Base-by-base conservation (phyloP, 441 rosid genomes). In the Gossypium schwendimanii region DNA sequence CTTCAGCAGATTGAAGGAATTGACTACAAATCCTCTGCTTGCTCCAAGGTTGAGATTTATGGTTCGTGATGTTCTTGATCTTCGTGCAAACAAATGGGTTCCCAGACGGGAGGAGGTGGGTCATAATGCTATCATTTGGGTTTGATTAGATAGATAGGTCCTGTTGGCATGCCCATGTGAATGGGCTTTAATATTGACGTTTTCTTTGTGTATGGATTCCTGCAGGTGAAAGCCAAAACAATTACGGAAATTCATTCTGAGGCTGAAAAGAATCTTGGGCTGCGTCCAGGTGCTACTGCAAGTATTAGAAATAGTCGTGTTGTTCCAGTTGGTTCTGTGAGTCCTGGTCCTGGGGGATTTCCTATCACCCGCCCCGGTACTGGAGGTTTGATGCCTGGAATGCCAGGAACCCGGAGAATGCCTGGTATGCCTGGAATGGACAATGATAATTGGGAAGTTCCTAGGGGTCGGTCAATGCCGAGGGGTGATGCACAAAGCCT, bases 361-460 rank as follows among this genome's bases (percentile, higher is more conserved):
- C 91, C 91, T 21, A 84, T 87, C 44, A 79, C 78, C 53, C 86
- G 91, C 60, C 98, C 77, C 71, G 98, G 96, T 26, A 36, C 84
- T 0, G 92, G 91, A 0, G 93, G 91, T 28, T 78, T 83, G 89
- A 85, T 92, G 86, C 98, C 90, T 55, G 89, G 91, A 68, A 92
- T 92, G 98, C 98, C 98, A 2, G 97, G 98, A 65, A 63, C 85
- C 15, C 85, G 97, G 78, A 92, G 90, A 84, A 94, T 94, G 98
- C 97, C 95, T 24, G 97, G 98, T 63, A 85, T 87, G 92, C 96
- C 92, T 23, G 98, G 90, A 58, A 81, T 79, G 28, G 97, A 90
- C 74, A 82, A 73, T 79, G 93, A 91, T 70, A 86, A 90, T 72
- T 92, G 98, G 98, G 97, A 87, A 77, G 75, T 86, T 11, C 90